Percentiles rank a stretch among this genome's conserved stretches.
phyloP scores from a whole-genome alignment of 176 grass and related monocot genomes.

The Phoenix roebelenii region DNA sequence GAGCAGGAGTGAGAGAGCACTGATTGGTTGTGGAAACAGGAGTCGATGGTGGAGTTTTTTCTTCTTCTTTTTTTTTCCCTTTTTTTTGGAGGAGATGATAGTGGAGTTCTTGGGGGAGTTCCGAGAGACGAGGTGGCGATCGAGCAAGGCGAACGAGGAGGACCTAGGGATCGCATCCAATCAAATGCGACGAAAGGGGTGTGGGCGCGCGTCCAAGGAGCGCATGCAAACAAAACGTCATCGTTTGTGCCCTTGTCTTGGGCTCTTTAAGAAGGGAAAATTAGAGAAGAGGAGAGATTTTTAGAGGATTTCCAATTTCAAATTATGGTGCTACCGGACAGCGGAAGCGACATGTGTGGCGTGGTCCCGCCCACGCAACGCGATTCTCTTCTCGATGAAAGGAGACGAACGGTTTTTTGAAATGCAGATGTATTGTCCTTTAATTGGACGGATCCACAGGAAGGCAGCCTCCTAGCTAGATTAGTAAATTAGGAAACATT shows the following conservation, averaged over 20 bases:
- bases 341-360: background rate
- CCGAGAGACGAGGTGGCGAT: too few relatives aligned
- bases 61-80: too few relatives aligned
- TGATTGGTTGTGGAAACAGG: too few relatives aligned
- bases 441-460: too few relatives aligned
- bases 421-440: background rate
- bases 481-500: too few relatives aligned
- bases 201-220: background rate
- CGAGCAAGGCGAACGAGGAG: too few relatives aligned
- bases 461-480: too few relatives aligned
- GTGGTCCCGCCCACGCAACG: background rate
- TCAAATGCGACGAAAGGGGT: background rate
- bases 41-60: too few relatives aligned
- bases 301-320: constrained; percentile 24
- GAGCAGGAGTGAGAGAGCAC: too few relatives aligned
- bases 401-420: constrained; percentile 1
- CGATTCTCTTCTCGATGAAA: constrained; percentile 3
- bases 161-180: too few relatives aligned
- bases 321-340: background rate
- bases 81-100: too few relatives aligned
- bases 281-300: constrained; percentile 24
- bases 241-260: constrained; percentile 9
- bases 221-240: constrained; percentile 20
- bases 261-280: background rate
- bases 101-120: too few relatives aligned